These are phyloP conservation scores for Chondrostereum purpureum DNA, from an alignment of 1,284 basidiomycete genomes.

Conservation along the genomic window DNA sequence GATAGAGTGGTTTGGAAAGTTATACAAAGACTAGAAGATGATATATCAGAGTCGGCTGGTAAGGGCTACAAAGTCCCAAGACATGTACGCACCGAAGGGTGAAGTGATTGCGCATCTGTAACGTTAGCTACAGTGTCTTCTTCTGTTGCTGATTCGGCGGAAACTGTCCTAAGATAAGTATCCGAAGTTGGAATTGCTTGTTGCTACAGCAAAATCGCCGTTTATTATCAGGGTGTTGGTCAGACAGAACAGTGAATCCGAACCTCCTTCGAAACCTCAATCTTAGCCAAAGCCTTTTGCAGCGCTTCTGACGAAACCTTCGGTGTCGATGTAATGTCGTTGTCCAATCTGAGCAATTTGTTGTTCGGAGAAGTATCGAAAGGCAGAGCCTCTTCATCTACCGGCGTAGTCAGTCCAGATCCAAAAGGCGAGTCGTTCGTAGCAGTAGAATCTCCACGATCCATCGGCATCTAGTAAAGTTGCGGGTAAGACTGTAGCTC, in stretches of 20 bases:
- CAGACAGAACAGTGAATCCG: background rate
- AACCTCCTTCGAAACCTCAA: constrained; percentile 4
- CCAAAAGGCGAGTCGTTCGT: constrained; percentile 33
- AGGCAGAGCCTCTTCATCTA: constrained; percentile 23
- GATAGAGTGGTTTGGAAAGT: constrained; percentile 24
- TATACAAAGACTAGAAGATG: constrained; percentile 21
- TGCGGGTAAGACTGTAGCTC: too few relatives aligned
- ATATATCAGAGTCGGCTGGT: background rate
- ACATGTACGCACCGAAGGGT: constrained; percentile 3
- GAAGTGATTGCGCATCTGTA: background rate
- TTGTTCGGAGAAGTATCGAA: constrained; percentile 7
- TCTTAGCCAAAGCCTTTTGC: constrained; percentile 12
- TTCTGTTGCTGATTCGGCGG: too few relatives aligned
- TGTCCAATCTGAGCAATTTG: background rate
- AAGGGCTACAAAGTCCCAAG: background rate
- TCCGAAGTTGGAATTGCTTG: background rate
- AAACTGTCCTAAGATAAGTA: background rate
- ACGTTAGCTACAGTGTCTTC: too few relatives aligned
- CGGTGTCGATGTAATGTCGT: background rate
- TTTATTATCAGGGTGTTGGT: background rate
- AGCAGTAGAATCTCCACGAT: constrained; percentile 23
- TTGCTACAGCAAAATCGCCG: background rate
- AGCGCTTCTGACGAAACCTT: constrained; percentile 8
- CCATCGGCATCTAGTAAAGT: constrained; percentile 1
- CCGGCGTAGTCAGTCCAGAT: constrained; percentile 31